Evolutionary conservation across 2,329 filamentous ascomycete genomes (phyloP), one percentile per base, ranked within the genome.

Genomic region (Aspergillus glaucus): DNA sequence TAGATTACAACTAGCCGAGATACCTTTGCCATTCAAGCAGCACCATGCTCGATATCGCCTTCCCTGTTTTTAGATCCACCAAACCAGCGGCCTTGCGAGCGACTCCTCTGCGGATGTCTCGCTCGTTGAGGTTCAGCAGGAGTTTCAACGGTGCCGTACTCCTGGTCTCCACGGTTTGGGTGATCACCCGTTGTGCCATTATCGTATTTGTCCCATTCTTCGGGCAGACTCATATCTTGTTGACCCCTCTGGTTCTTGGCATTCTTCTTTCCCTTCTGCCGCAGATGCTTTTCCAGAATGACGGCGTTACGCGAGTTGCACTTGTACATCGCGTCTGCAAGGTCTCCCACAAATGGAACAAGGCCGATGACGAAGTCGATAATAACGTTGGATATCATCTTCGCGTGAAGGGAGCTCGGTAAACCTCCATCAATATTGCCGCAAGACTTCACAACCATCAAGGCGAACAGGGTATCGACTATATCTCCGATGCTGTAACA

Each of bases 311-410:
- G 63, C 10, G 73, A 74, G 56, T 77, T 77, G 62, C 68, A 72
- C 53, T 75, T 75, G 56, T 72, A 75, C 21, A 73, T 53, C 1
- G 72, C 73, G 59, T 75, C 74, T 39, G 67, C 71, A 50, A 75
- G 36, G 50, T 77, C 74, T 42, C 75, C 76, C 12, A 78, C 53
- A 50, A 79, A 74, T 17, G 78, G 77, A 26, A 79, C 65, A 24
- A 79, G 63, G 36, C 76, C 75, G 46, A 80, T 65, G 41, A 74
- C 32, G 46, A 75, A 74, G 49, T 74, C 74, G 19, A 78, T 55
- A 12, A 73, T 60, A 48, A 96, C 80, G 69, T 95, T 94, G 62
- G 90, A 69, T 55, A 90, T 67, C 93, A 98, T 97, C 62, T 79
- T 79, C 24, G 79, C 66, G 48, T 80, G 76, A 44, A 92, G 69